Conservation (phyloP, 2,329 filamentous ascomycete genomes). For the Sporothrix phasma region DNA sequence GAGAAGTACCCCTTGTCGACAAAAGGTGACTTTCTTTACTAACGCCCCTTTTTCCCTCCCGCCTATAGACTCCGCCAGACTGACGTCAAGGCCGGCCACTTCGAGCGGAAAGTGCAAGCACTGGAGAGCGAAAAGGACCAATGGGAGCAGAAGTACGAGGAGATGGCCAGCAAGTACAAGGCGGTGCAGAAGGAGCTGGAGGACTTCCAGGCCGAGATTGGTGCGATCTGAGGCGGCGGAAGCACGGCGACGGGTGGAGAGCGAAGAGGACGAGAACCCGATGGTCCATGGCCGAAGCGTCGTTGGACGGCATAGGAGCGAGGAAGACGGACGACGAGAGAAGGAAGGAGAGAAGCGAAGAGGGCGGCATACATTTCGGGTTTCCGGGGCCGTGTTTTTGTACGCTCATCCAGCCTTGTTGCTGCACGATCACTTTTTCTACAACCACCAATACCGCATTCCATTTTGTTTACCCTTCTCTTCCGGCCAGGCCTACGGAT, state of each 20-base stretch:
- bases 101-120: conserved; percentile 97
- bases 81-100: conserved; percentile 98
- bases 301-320: not conserved
- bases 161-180: conserved; percentile 85
- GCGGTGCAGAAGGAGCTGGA: conserved; percentile 81
- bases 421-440: conserved; percentile 12
- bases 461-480: conserved; percentile 11
- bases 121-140: conserved; percentile 84
- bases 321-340: not conserved
- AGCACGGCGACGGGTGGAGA: not conserved
- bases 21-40: conserved; percentile 15
- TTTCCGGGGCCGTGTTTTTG: conserved; percentile 12
- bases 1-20: conserved; percentile 12
- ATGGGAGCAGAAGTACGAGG: conserved; percentile 97
- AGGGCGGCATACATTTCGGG: conserved; percentile 8
- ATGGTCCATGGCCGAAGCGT: not conserved
- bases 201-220: conserved; percentile 82
- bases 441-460: conserved; percentile 12
- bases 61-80: conserved; percentile 80
- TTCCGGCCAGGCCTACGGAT: no score
- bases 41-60: conserved; percentile 4
- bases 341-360: not conserved
- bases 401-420: conserved; percentile 10
- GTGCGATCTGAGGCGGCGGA: conserved; percentile 62
- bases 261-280: not conserved